phyloP scores from a whole-genome alignment of 2,329 filamentous ascomycete species.

The Sclerotinia sclerotiorum region DNA sequence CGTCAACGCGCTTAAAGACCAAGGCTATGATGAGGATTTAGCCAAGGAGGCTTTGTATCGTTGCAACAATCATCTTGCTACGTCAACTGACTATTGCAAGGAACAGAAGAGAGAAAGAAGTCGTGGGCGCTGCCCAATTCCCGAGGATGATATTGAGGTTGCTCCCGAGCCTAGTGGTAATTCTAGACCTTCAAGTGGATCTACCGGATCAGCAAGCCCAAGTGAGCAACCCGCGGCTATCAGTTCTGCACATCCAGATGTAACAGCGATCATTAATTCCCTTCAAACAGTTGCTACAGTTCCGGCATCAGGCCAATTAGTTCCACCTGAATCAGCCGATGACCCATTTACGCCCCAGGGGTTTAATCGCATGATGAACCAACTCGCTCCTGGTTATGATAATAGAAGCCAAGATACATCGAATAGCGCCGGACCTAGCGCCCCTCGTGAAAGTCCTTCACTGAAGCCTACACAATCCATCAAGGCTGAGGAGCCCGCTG shows the following conservation, averaged over 20 bases:
- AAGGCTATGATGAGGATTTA: constrained; percentile 59
- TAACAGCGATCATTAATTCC: constrained; percentile 28
- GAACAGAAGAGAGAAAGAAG: constrained; percentile 58
- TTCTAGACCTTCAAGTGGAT: constrained; percentile 30
- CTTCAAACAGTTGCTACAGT: constrained; percentile 25
- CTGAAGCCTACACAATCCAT: constrained; percentile 18
- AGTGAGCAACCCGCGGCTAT: constrained; percentile 34
- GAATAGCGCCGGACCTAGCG: constrained; percentile 7
- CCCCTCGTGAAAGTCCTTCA: constrained; percentile 18
- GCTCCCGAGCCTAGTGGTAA: constrained; percentile 32
- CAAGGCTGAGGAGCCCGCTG: constrained; percentile 19
- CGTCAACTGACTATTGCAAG: constrained; percentile 73
- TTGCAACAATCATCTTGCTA: constrained; percentile 63
- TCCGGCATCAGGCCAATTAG: constrained; percentile 8
- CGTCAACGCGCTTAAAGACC: constrained; percentile 44
- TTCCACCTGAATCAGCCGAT: constrained; percentile 10
- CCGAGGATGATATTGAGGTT: constrained; percentile 54
- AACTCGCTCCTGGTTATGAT: constrained; percentile 23
- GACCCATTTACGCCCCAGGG: constrained; percentile 23
- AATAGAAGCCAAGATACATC: background rate
- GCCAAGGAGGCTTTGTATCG: constrained; percentile 79
- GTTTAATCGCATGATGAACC: constrained; percentile 30
- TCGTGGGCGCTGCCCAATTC: constrained; percentile 68
- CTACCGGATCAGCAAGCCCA: constrained; percentile 36
- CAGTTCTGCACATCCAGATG: constrained; percentile 24